Conservation (phyloP, 2,329 filamentous ascomycete species). For the Venturia carpophila region DNA sequence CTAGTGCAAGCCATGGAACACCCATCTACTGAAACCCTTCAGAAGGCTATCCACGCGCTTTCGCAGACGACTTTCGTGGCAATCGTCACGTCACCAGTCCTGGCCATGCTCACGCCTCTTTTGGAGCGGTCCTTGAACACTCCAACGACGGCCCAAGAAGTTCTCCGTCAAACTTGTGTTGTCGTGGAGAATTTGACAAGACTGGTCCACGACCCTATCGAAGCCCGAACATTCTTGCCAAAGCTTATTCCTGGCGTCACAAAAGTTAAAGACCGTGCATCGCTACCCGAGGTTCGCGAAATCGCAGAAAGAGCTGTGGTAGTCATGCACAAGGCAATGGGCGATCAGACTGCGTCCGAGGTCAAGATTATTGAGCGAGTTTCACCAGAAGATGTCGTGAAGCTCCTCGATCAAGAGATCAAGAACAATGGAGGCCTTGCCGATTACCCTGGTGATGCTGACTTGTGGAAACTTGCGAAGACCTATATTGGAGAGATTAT, state of each 20-base stretch:
- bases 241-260: constrained; percentile 93
- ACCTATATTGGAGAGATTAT: constrained; percentile 77
- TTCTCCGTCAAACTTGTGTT: constrained; percentile 88
- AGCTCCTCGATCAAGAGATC: constrained; percentile 67
- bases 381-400: constrained; percentile 65
- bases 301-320: constrained; percentile 72
- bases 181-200: constrained; percentile 98
- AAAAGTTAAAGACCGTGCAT: constrained; percentile 76
- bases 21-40: constrained; percentile 76
- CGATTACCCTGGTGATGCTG: constrained; percentile 51
- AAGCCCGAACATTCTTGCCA: constrained; percentile 89
- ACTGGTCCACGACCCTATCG: constrained; percentile 89
- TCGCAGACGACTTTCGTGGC: constrained; percentile 99
- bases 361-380: constrained; percentile 49
- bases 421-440: constrained; percentile 59
- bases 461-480: constrained; percentile 58
- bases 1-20: constrained; percentile 94
- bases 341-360: constrained; percentile 49
- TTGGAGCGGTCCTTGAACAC: constrained; percentile 91
- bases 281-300: constrained; percentile 88
- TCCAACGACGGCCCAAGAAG: constrained; percentile 84
- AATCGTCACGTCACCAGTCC: constrained; percentile 87
- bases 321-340: constrained; percentile 93
- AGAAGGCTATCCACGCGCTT: constrained; percentile 93
- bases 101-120: constrained; percentile 88